Percentiles rank a stretch among this genome's conserved stretches.
phyloP scores from a whole-genome alignment of 441 rosid species.

The Erodium texanum region DNA sequence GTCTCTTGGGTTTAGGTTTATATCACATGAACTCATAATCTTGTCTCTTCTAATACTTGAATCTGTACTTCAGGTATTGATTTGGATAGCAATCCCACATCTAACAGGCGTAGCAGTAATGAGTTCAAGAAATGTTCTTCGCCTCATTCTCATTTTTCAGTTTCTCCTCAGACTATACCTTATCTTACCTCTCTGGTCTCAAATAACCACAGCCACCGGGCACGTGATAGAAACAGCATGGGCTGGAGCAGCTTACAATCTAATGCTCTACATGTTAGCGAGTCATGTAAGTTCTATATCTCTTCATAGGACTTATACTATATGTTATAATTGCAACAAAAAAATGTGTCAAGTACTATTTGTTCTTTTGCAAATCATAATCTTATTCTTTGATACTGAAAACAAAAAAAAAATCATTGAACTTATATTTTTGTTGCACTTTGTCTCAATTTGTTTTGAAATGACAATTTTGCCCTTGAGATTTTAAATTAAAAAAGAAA shows the following conservation, averaged over 20 bases:
- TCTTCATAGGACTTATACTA: background rate
- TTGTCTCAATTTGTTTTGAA: too few relatives aligned
- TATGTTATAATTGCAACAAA: too few relatives aligned
- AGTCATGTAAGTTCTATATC: constrained; percentile 45
- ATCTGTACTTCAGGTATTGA: constrained; percentile 31
- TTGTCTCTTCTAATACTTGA: background rate
- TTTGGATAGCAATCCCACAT: constrained; percentile 43
- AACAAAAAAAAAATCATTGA: too few relatives aligned
- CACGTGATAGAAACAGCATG: constrained; percentile 50
- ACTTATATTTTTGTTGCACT: too few relatives aligned
- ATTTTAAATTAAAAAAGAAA: too few relatives aligned
- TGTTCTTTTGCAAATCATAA: too few relatives aligned
- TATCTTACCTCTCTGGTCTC: constrained; percentile 41
- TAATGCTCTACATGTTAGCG: constrained; percentile 48
- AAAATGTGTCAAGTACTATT: too few relatives aligned
- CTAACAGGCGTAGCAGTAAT: constrained; percentile 28
- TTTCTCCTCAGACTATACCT: constrained; percentile 45
- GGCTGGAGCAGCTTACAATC: constrained; percentile 61
- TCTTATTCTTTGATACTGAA: too few relatives aligned
- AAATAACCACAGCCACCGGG: constrained; percentile 41
- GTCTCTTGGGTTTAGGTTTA: too few relatives aligned
- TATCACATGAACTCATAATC: too few relatives aligned
- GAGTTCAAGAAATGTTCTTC: constrained; percentile 24
- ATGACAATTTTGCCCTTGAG: too few relatives aligned
- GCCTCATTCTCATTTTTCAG: constrained; percentile 36